Conservation (phyloP, 345 rosid species). For the Mallotus nudiflorus region DNA sequence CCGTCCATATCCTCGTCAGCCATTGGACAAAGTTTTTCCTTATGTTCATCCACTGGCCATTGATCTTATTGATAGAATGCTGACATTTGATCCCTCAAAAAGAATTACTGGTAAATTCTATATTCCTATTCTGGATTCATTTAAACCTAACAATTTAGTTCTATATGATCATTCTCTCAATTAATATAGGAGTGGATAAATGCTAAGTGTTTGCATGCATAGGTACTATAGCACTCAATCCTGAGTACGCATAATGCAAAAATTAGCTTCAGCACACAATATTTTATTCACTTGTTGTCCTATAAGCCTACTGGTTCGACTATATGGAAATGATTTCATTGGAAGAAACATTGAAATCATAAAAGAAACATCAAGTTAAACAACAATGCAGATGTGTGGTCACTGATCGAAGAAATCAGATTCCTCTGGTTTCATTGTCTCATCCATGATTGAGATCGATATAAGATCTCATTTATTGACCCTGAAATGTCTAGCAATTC, state of each 20-base stretch:
- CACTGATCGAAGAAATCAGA: not conserved
- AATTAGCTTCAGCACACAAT: not conserved
- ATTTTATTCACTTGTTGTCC: no score
- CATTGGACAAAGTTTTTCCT: slow-evolving; percentile 59
- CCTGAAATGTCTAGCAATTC: no score
- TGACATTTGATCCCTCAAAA: slow-evolving; percentile 86
- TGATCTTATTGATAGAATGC: slow-evolving; percentile 84
- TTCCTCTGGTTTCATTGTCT: not conserved
- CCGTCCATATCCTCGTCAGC: slow-evolving; percentile 65
- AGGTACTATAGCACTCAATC: slow-evolving; percentile 70
- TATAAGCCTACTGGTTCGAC: not conserved
- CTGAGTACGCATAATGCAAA: slow-evolving; percentile 49
- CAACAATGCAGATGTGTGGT: not conserved
- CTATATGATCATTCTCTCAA: no score
- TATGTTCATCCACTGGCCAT: slow-evolving; percentile 77
- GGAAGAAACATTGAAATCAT: not conserved
- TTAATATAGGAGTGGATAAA: not conserved
- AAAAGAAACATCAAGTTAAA: not conserved
- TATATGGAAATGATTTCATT: not conserved
- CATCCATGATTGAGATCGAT: no score
- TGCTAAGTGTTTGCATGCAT: not conserved
- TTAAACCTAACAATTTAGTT: no score
- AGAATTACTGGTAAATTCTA: slow-evolving; percentile 81
- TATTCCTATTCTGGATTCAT: not conserved
- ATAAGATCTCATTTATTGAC: no score